Evolutionary conservation across 2,329 filamentous ascomycete species (phyloP).

Genomic region (Sordariomycetes sp.): DNA sequence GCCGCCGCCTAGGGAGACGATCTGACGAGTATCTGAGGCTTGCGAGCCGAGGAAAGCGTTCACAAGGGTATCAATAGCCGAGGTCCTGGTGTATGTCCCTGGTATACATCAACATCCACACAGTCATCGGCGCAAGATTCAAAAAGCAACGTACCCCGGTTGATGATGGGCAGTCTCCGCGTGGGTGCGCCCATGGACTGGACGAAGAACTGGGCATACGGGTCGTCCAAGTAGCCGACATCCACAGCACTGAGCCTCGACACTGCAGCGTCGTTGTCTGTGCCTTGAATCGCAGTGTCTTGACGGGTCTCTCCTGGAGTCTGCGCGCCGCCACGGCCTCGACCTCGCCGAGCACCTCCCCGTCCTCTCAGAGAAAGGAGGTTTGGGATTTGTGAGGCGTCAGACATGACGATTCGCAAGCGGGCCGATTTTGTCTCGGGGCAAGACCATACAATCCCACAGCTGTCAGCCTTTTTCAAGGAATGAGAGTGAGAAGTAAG

Average conservation of each 20-base stretch:
- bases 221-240: slow-evolving; percentile 75
- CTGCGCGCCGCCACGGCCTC: slow-evolving; percentile 24
- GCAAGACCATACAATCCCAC: too few relatives aligned
- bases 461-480: too few relatives aligned
- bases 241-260: slow-evolving; percentile 84
- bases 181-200: slow-evolving; percentile 33
- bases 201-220: slow-evolving; percentile 66
- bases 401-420: too few relatives aligned
- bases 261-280: slow-evolving; percentile 83
- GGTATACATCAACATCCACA: slow-evolving; percentile 5
- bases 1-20: slow-evolving; percentile 86
- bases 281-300: slow-evolving; percentile 75
- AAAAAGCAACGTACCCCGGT: slow-evolving; percentile 56
- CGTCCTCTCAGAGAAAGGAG: slow-evolving; percentile 50
- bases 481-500: too few relatives aligned
- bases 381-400: slow-evolving; percentile 67
- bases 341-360: slow-evolving; percentile 27
- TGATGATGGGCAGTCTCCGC: slow-evolving; percentile 81
- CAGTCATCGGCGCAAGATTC: background rate
- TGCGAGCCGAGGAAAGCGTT: slow-evolving; percentile 51
- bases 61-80: slow-evolving; percentile 72
- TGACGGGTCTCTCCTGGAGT: slow-evolving; percentile 30
- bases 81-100: slow-evolving; percentile 91
- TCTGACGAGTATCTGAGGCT: slow-evolving; percentile 46
- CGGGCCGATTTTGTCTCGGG: too few relatives aligned